A percentile compares a stretch with the other conserved stretches of the same genome.
Conservation (phyloP, 805 yeast genomes). For the Kluyveromyces aestuarii region DNA sequence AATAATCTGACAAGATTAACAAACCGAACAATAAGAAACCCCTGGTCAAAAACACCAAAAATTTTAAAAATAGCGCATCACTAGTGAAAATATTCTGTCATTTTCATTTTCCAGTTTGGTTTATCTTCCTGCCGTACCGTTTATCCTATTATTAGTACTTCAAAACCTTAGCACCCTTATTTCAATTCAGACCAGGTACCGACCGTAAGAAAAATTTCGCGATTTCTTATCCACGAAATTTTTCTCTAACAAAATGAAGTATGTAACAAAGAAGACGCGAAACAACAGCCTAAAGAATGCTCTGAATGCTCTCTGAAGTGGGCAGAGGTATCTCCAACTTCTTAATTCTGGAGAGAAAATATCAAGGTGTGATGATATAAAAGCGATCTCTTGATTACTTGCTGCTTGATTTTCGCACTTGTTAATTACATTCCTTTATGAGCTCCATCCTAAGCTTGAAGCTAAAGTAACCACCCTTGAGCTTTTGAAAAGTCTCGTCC, state of each 20-base stretch:
- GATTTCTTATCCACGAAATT: background rate
- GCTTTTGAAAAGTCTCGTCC: constrained; percentile 20
- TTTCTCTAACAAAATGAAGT: background rate
- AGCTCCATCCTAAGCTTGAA: background rate
- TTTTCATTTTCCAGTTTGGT: background rate
- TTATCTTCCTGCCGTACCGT: background rate
- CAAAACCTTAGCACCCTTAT: background rate
- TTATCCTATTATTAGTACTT: background rate
- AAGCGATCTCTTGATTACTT: background rate
- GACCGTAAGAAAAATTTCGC: background rate
- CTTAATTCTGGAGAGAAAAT: background rate
- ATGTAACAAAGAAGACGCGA: background rate
- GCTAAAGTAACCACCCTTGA: constrained; percentile 2
- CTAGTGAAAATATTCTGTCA: background rate
- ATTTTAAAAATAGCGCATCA: no score
- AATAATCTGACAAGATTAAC: background rate
- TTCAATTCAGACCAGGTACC: background rate
- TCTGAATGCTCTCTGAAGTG: background rate
- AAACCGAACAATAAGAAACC: no score
- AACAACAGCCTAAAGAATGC: background rate
- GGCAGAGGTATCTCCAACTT: background rate
- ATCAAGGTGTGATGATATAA: background rate
- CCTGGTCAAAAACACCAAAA: background rate
- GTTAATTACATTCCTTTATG: no score
- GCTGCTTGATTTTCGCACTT: no score